phyloP scores from a whole-genome alignment of 352 stramenopile genomes.

The Pythium phragmiticola region DNA sequence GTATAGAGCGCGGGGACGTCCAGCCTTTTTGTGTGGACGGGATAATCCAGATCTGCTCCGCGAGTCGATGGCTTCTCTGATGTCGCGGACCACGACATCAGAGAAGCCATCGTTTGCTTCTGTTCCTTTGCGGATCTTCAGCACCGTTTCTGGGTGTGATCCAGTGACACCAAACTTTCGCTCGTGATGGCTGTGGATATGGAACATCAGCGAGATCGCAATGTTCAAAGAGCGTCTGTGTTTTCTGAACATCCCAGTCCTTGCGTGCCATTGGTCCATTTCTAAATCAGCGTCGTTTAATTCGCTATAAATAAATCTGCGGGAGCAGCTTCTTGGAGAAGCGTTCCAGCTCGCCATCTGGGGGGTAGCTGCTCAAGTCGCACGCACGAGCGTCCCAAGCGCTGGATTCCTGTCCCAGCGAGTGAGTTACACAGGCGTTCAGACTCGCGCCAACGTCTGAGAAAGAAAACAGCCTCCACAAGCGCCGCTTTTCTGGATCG shows the following conservation, averaged over 20 bases:
- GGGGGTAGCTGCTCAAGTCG: background rate
- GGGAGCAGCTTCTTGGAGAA: background rate
- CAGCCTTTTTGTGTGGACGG: background rate
- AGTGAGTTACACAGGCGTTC: background rate
- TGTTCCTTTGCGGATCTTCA: too few species aligned
- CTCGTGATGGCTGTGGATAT: too few species aligned
- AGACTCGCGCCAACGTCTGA: background rate
- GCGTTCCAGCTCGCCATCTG: constrained; percentile 19
- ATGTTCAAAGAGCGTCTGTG: constrained; percentile 1
- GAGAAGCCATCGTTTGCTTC: too few species aligned
- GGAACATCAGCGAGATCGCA: too few species aligned
- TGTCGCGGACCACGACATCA: too few species aligned
- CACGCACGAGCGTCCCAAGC: constrained; percentile 12
- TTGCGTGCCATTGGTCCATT: constrained; percentile 24
- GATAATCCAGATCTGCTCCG: background rate
- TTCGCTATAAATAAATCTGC: constrained; percentile 8
- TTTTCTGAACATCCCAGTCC: constrained; percentile 4
- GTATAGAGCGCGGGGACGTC: background rate
- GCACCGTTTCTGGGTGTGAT: background rate
- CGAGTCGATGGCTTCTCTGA: background rate
- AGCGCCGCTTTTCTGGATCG: background rate
- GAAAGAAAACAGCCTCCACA: background rate
- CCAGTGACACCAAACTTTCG: background rate
- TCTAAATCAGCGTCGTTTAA: constrained; percentile 12
- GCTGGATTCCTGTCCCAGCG: constrained; percentile 16